Evolutionary conservation across 371 early-diverging fungal genomes (phyloP).

Genomic region (Apophysomyces elegans): DNA sequence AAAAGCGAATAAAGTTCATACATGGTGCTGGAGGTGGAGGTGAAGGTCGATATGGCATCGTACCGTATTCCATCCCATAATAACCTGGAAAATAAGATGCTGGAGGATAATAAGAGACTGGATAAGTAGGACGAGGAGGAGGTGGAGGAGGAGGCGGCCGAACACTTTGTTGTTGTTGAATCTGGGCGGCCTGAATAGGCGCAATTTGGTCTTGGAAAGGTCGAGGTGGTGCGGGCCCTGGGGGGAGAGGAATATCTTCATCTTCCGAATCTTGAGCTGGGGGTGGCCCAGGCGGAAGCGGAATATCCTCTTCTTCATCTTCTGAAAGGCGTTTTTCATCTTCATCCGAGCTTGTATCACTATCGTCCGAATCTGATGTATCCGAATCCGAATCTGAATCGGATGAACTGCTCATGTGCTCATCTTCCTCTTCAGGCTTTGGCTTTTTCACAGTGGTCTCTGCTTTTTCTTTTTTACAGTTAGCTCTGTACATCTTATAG

Average conservation of each 20-base stretch:
- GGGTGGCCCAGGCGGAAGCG: conserved; percentile 11
- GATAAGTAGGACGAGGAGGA: not conserved
- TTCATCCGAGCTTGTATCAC: conserved; percentile 17
- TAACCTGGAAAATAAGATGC: conserved; percentile 11
- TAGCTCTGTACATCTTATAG: not conserved
- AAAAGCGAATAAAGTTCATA: conserved; percentile 13
- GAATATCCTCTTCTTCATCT: conserved; percentile 27
- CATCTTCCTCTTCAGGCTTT: conserved; percentile 15
- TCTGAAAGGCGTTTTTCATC: not conserved
- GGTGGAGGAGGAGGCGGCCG: conserved; percentile 20
- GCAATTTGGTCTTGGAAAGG: conserved; percentile 38
- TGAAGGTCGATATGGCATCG: conserved; percentile 22
- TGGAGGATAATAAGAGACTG: conserved; percentile 5
- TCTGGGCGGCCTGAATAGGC: conserved; percentile 20
- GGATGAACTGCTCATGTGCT: conserved; percentile 4
- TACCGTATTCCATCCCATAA: conserved; percentile 3
- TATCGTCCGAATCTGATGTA: conserved; percentile 11
- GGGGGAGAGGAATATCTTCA: conserved; percentile 51
- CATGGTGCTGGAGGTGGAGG: conserved; percentile 22
- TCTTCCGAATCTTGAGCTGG: conserved; percentile 40
- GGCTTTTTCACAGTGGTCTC: not conserved
- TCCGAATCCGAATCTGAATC: conserved; percentile 20
- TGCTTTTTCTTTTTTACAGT: not conserved
- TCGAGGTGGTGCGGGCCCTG: conserved; percentile 48
- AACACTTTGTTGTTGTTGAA: not conserved